phyloP scores from a whole-genome alignment of 2,329 filamentous ascomycete genomes.

The Ploettnerulaceae sp. region DNA sequence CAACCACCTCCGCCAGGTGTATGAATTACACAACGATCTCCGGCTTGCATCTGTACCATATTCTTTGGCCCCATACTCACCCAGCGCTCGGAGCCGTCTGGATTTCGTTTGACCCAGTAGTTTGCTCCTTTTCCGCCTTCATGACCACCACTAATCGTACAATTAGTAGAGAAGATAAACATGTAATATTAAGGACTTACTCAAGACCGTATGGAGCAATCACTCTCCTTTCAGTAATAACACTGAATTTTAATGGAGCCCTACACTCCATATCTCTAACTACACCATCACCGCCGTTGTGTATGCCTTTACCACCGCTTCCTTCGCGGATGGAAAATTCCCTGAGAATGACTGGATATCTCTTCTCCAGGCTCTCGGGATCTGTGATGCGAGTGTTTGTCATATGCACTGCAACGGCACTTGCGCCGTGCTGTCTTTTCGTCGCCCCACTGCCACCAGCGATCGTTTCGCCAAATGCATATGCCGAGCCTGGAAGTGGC shows the following conservation, averaged over 20 bases:
- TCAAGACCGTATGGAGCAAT: slow-evolving; percentile 77
- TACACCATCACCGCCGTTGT: slow-evolving; percentile 21
- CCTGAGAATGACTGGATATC: slow-evolving; percentile 23
- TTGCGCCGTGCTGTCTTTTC: slow-evolving; percentile 17
- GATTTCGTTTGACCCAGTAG: neutral
- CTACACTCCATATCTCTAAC: slow-evolving; percentile 46
- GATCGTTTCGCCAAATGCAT: slow-evolving; percentile 39
- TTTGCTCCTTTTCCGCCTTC: neutral
- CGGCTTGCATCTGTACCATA: slow-evolving; percentile 68
- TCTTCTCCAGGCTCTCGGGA: slow-evolving; percentile 25
- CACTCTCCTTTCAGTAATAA: slow-evolving; percentile 59
- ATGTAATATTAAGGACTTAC: too few species aligned
- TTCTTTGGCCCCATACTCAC: slow-evolving; percentile 61
- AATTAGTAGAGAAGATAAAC: too few species aligned
- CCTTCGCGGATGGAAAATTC: slow-evolving; percentile 23
- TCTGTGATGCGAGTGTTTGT: slow-evolving; percentile 27
- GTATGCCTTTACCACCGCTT: slow-evolving; percentile 21
- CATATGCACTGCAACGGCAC: slow-evolving; percentile 21
- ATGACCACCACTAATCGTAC: slow-evolving; percentile 57
- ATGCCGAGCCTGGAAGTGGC: slow-evolving; percentile 69
- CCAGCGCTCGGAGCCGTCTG: neutral
- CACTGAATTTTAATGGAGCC: slow-evolving; percentile 36
- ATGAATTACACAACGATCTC: slow-evolving; percentile 71
- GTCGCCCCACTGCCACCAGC: slow-evolving; percentile 26
- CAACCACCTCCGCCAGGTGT: slow-evolving; percentile 79